phyloP scores from a whole-genome alignment of 192 early-diverging fungal genomes.

The Coemansia sp. region DNA sequence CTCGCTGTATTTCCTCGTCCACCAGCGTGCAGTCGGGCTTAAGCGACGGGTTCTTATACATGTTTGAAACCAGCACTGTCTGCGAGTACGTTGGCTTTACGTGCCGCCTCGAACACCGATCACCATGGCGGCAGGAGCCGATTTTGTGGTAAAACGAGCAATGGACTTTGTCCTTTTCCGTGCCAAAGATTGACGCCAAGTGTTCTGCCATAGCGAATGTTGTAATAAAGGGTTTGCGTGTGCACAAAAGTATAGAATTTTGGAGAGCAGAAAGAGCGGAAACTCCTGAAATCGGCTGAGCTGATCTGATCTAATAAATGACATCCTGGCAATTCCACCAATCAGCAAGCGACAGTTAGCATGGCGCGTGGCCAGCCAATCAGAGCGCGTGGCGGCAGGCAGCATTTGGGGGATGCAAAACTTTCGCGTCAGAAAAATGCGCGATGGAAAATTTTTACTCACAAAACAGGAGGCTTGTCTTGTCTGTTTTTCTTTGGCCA shows the following conservation, averaged over 20 bases:
- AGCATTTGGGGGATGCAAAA: constrained; percentile 1
- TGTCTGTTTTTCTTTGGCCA: neutral
- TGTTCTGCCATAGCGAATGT: constrained; percentile 69
- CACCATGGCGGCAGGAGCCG: constrained; percentile 96
- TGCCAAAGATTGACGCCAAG: constrained; percentile 90
- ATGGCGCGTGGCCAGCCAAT: constrained; percentile 8
- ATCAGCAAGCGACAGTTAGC: neutral
- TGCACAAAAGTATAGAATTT: constrained; percentile 12
- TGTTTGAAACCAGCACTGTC: constrained; percentile 89
- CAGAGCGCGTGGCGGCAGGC: neutral
- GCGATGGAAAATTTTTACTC: neutral
- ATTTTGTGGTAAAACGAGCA: constrained; percentile 99
- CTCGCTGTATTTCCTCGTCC: constrained; percentile 58
- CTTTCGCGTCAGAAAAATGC: constrained; percentile 7
- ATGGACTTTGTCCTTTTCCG: constrained; percentile 98
- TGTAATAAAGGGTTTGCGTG: neutral
- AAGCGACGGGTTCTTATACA: constrained; percentile 88
- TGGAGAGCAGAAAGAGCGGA: no score
- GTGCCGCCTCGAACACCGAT: constrained; percentile 95
- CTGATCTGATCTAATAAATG: no score
- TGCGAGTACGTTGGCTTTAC: constrained; percentile 95
- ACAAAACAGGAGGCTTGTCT: neutral
- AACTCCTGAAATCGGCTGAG: no score
- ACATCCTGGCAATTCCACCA: neutral
- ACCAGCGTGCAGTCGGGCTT: constrained; percentile 70